phyloP scores from a whole-genome alignment of 2,329 filamentous ascomycete genomes.

The Emericellopsis cladophorae region DNA sequence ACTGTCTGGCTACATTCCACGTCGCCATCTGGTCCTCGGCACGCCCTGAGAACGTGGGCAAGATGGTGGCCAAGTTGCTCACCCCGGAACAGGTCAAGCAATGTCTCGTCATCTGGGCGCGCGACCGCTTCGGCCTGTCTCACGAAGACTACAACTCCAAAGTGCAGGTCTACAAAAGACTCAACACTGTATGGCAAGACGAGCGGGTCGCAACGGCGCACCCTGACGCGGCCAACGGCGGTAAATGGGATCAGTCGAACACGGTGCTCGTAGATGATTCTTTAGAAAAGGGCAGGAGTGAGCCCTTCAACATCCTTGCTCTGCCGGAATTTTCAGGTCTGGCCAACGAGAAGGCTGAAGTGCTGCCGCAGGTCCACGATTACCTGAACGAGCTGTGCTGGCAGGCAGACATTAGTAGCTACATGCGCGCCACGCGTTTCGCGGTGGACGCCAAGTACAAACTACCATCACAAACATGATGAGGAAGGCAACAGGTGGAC shows the following conservation, averaged over 20 bases:
- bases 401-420: constrained; percentile 50
- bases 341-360: constrained; percentile 21
- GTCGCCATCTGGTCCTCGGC: constrained; percentile 92
- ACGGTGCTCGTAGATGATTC: constrained; percentile 87
- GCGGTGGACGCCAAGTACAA: constrained; percentile 16
- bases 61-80: constrained; percentile 56
- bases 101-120: constrained; percentile 63
- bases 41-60: constrained; percentile 54
- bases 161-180: constrained; percentile 82
- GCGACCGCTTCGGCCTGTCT: constrained; percentile 62
- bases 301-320: constrained; percentile 72
- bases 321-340: constrained; percentile 63
- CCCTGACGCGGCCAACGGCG: constrained; percentile 24
- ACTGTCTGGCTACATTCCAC: constrained; percentile 60
- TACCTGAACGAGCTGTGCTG: constrained; percentile 43
- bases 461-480: background rate
- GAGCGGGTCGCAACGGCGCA: constrained; percentile 26
- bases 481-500: background rate
- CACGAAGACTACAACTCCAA: constrained; percentile 51
- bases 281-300: constrained; percentile 61
- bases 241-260: constrained; percentile 66
- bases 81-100: constrained; percentile 32
- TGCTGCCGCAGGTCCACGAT: constrained; percentile 47
- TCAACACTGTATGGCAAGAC: constrained; percentile 59
- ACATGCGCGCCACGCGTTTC: constrained; percentile 40